A percentile compares a stretch with the other conserved stretches of the same genome.
Evolutionary conservation across 1,139 yeast species (phyloP).

Genomic region (Candida buenavistaensis): DNA sequence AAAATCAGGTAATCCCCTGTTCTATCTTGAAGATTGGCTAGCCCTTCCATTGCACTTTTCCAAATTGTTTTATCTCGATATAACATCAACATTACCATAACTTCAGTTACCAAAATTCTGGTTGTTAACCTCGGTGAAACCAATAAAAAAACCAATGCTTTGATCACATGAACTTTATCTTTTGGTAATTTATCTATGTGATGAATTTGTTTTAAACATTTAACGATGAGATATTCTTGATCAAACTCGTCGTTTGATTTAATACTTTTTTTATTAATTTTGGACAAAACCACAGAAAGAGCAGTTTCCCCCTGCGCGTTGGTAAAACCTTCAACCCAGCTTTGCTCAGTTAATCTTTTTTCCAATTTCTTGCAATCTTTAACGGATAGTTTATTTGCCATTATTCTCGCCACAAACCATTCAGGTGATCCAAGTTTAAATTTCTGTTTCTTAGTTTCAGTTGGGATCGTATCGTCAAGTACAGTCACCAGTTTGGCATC

Average conservation of each 20-base stretch:
- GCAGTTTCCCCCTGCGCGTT: slow-evolving; percentile 49
- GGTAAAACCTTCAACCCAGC: slow-evolving; percentile 37
- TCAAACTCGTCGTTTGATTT: slow-evolving; percentile 49
- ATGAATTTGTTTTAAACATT: slow-evolving; percentile 35
- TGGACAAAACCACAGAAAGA: slow-evolving; percentile 37
- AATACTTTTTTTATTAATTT: slow-evolving; percentile 44
- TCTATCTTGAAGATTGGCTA: slow-evolving; percentile 35
- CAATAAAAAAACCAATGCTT: slow-evolving; percentile 38
- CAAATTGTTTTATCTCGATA: slow-evolving; percentile 25
- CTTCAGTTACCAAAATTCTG: slow-evolving; percentile 43
- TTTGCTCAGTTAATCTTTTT: slow-evolving; percentile 29
- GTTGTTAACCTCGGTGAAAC: slow-evolving; percentile 44
- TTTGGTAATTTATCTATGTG: slow-evolving; percentile 14
- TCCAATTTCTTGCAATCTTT: slow-evolving; percentile 39
- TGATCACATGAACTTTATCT: slow-evolving; percentile 34
- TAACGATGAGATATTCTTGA: slow-evolving; percentile 38
- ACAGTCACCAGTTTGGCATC: too few relatives aligned
- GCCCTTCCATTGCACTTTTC: slow-evolving; percentile 31
- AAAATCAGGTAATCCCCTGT: slow-evolving; percentile 37
- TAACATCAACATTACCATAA: slow-evolving; percentile 38
- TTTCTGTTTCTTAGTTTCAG: slow-evolving; percentile 21
- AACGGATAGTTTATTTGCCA: slow-evolving; percentile 33
- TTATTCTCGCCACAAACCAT: slow-evolving; percentile 42
- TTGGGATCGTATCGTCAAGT: too few relatives aligned
- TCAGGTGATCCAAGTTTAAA: slow-evolving; percentile 43